These are phyloP conservation scores for Coprinopsis cinerea DNA, from an alignment of 768 basidiomycete species.

Conservation along the genomic window DNA sequence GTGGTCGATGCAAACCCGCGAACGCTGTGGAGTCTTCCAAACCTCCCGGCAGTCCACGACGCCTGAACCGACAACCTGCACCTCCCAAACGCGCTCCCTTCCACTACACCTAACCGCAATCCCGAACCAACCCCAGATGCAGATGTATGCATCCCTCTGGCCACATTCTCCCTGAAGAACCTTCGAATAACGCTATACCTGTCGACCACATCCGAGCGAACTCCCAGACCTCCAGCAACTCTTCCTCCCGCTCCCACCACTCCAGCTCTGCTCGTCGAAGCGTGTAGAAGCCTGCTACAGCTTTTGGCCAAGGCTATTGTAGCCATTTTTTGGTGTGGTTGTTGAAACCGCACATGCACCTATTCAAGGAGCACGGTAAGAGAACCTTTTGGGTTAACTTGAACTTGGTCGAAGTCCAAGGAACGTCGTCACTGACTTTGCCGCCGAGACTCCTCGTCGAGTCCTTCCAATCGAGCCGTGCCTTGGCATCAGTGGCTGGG, in stretches of 20 bases:
- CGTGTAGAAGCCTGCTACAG: not conserved
- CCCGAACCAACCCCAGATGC: too few species aligned
- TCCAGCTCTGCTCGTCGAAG: not conserved
- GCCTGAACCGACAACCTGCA: not conserved
- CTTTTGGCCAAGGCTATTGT: conserved; percentile 3
- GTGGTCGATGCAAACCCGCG: not conserved
- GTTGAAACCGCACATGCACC: conserved; percentile 2
- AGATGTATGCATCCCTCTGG: conserved; percentile 7
- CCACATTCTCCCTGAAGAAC: conserved; percentile 45
- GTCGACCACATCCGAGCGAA: conserved; percentile 29
- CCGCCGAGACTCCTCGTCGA: too few species aligned
- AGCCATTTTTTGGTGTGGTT: conserved; percentile 2
- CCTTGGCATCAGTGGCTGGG: too few species aligned
- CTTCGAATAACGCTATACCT: conserved; percentile 53
- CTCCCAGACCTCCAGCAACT: too few species aligned
- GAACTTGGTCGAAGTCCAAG: too few species aligned
- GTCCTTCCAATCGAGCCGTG: too few species aligned
- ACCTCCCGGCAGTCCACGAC: not conserved
- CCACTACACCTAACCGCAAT: not conserved
- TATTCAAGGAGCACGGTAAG: not conserved
- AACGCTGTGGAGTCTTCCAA: not conserved
- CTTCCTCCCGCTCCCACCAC: too few species aligned
- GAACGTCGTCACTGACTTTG: too few species aligned
- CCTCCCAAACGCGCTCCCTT: not conserved
- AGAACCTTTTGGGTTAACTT: too few species aligned